These are phyloP conservation scores for Platanthera guangdongensis DNA, from an alignment of 106 monocot species.

Conservation along the genomic window DNA sequence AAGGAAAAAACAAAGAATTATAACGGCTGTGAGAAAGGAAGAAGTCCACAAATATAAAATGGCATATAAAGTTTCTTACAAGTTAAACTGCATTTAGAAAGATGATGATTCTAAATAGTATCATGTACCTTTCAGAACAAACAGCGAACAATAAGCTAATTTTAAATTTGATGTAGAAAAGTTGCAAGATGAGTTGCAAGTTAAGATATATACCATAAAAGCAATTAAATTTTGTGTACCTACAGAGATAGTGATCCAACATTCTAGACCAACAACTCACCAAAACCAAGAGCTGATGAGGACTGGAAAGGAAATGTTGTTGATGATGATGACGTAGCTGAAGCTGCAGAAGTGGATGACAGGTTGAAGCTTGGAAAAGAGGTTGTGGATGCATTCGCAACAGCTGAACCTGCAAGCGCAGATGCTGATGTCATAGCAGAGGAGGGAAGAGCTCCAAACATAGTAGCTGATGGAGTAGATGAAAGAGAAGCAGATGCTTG, in stretches of 20 bases:
- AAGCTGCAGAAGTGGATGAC: neutral
- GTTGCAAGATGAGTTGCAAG: neutral
- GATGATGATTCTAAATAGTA: neutral
- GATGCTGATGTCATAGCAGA: neutral
- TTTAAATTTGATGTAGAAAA: neutral
- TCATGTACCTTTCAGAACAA: neutral
- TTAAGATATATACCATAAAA: neutral
- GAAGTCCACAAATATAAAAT: neutral
- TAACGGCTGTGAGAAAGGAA: neutral
- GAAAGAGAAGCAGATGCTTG: neutral
- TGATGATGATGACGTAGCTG: neutral
- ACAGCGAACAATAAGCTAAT: neutral
- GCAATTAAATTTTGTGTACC: neutral
- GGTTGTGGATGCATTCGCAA: neutral
- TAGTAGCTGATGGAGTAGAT: neutral
- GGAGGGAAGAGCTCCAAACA: neutral
- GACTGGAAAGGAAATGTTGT: neutral
- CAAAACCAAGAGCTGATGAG: constrained; percentile 1
- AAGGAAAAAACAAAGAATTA: neutral
- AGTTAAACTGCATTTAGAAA: neutral
- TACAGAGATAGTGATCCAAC: neutral
- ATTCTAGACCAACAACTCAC: neutral
- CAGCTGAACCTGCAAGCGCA: neutral
- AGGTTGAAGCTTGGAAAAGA: neutral
- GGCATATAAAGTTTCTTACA: neutral